Evolutionary conservation across 495 filamentous ascomycete species (phyloP).

Genomic region (Aspergillus avenaceus): DNA sequence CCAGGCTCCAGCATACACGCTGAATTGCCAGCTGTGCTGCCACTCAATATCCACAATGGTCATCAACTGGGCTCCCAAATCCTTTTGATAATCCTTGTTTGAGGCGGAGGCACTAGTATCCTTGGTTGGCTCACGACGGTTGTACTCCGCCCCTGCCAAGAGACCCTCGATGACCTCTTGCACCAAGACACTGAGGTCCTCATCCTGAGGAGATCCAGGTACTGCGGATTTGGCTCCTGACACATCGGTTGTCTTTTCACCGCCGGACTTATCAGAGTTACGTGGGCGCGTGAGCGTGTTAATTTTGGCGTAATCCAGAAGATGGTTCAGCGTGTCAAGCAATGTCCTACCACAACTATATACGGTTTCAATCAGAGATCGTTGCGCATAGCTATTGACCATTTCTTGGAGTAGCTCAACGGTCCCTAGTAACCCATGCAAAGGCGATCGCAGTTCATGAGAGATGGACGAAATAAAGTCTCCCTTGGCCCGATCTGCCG

Average conservation of each 20-base stretch:
- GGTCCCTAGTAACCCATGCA: slow-evolving; percentile 64
- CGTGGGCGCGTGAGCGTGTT: slow-evolving; percentile 31
- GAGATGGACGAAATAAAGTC: slow-evolving; percentile 72
- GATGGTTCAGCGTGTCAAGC: slow-evolving; percentile 41
- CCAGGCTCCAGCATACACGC: slow-evolving; percentile 57
- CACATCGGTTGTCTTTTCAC: not conserved
- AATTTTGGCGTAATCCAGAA: slow-evolving; percentile 58
- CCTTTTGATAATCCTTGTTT: too few relatives aligned
- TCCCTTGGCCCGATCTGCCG: slow-evolving; percentile 49
- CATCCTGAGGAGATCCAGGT: slow-evolving; percentile 21
- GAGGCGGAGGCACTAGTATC: too few relatives aligned
- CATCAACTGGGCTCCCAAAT: slow-evolving; percentile 19
- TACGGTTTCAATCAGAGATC: slow-evolving; percentile 57
- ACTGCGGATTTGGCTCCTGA: slow-evolving; percentile 1
- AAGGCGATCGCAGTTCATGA: slow-evolving; percentile 67
- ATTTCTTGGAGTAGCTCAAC: slow-evolving; percentile 54
- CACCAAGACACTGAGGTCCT: slow-evolving; percentile 27
- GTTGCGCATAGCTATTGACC: slow-evolving; percentile 2
- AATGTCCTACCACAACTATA: slow-evolving; percentile 63
- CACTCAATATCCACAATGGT: slow-evolving; percentile 55
- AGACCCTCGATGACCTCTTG: slow-evolving; percentile 35
- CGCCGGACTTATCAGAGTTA: slow-evolving; percentile 1
- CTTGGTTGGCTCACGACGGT: too few relatives aligned
- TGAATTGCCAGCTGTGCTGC: slow-evolving; percentile 48
- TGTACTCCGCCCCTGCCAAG: slow-evolving; percentile 21